These are phyloP conservation scores for Coemansia sp. DNA, from an alignment of 192 early-diverging fungal genomes.

Conservation along the genomic window DNA sequence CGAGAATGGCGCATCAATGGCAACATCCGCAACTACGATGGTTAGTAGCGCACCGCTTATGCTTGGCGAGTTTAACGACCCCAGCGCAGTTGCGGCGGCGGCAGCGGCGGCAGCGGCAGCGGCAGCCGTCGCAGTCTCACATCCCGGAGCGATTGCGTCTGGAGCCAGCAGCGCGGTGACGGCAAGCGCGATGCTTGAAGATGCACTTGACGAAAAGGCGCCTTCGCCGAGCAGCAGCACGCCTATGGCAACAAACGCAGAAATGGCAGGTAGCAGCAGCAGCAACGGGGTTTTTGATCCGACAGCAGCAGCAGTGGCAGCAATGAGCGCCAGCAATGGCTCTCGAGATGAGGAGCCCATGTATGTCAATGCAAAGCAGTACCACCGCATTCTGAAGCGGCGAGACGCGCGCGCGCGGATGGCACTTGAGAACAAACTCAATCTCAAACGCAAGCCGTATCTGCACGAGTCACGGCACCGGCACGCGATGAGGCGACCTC, in stretches of 20 bases:
- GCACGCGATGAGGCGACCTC: slow-evolving; percentile 95
- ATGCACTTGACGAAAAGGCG: slow-evolving; percentile 16
- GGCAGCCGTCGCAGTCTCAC: slow-evolving; percentile 23
- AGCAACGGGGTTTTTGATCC: slow-evolving; percentile 33
- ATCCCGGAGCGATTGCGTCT: slow-evolving; percentile 5
- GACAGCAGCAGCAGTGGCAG: slow-evolving; percentile 47
- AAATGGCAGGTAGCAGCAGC: slow-evolving; percentile 13
- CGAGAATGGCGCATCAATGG: slow-evolving; percentile 24
- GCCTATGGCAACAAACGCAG: slow-evolving; percentile 13
- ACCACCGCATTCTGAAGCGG: slow-evolving; percentile 93
- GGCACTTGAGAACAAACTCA: slow-evolving; percentile 74
- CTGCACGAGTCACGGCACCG: slow-evolving; percentile 95
- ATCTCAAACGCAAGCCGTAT: slow-evolving; percentile 82
- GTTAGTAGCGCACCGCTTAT: slow-evolving; percentile 29
- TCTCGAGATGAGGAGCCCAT: slow-evolving; percentile 78
- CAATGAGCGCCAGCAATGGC: slow-evolving; percentile 35
- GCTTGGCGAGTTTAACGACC: slow-evolving; percentile 40
- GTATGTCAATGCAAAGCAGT: slow-evolving; percentile 99
- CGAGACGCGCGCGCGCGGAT: slow-evolving; percentile 83
- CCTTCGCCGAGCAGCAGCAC: slow-evolving; percentile 29
- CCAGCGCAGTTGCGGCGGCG: slow-evolving; percentile 35
- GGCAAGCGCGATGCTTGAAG: slow-evolving; percentile 23
- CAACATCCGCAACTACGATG: slow-evolving; percentile 25
- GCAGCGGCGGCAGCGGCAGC: slow-evolving; percentile 34
- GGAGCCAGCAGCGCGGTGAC: slow-evolving; percentile 5